These are phyloP conservation scores for Kuraishia cidri DNA, from an alignment of 805 yeast species.

Conservation along the genomic window DNA sequence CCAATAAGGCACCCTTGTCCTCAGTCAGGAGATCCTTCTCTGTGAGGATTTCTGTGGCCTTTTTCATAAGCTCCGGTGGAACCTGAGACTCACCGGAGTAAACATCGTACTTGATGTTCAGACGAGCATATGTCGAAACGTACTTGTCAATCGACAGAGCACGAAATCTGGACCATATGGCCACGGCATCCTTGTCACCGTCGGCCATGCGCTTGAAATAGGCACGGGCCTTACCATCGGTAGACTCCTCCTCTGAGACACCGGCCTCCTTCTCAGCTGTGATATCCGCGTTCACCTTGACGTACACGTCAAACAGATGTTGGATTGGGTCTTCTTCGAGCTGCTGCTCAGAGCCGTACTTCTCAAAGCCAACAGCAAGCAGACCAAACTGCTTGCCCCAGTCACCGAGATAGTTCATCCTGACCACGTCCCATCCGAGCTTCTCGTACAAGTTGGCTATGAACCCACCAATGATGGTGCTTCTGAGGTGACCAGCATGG, in stretches of 20 bases:
- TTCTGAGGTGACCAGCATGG: slow-evolving; percentile 98
- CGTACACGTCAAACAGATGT: slow-evolving; percentile 93
- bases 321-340: slow-evolving; percentile 77
- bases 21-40: slow-evolving; percentile 68
- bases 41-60: slow-evolving; percentile 52
- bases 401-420: slow-evolving; percentile 95
- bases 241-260: slow-evolving; percentile 36
- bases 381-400: slow-evolving; percentile 99
- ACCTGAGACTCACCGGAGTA: slow-evolving; percentile 98
- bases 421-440: slow-evolving; percentile 84
- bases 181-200: slow-evolving; percentile 75
- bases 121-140: slow-evolving; percentile 80
- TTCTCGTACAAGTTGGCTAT: slow-evolving; percentile 82
- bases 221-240: slow-evolving; percentile 78
- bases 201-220: slow-evolving; percentile 90
- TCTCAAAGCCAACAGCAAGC: slow-evolving; percentile 84
- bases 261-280: slow-evolving; percentile 45
- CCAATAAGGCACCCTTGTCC: slow-evolving; percentile 85
- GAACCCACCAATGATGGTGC: slow-evolving; percentile 97
- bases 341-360: slow-evolving; percentile 73
- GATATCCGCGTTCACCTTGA: slow-evolving; percentile 73
- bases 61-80: slow-evolving; percentile 58
- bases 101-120: slow-evolving; percentile 79
- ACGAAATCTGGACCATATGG: slow-evolving; percentile 81
- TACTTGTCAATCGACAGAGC: slow-evolving; percentile 84